Conservation (phyloP, 352 stramenopile species). For the Blastocystis sp. region DNA sequence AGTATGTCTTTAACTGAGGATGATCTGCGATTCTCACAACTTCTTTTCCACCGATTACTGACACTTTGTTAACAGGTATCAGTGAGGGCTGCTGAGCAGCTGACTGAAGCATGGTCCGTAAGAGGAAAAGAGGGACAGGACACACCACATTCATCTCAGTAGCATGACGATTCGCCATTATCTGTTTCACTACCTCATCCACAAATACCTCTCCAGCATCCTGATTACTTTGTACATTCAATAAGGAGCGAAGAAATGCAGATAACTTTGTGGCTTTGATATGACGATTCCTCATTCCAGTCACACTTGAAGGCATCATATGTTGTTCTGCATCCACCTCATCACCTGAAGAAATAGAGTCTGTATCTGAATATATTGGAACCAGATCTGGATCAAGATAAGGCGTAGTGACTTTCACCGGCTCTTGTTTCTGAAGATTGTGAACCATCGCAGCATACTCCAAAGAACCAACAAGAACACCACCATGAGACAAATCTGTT, state of each 20-base stretch:
- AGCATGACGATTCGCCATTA: conserved; percentile 20
- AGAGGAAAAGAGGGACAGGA: conserved; percentile 29
- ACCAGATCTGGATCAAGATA: not conserved
- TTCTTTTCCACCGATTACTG: conserved; percentile 39
- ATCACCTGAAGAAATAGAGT: conserved; percentile 15
- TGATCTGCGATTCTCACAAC: conserved; percentile 44
- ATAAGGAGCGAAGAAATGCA: conserved; percentile 8
- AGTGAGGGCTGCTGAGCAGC: not conserved
- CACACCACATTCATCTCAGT: conserved; percentile 39
- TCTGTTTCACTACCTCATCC: not conserved
- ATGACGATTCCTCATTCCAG: not conserved
- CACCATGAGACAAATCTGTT: conserved; percentile 25
- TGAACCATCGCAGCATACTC: not conserved
- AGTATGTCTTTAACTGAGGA: conserved; percentile 36
- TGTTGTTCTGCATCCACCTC: not conserved
- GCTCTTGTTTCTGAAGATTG: not conserved
- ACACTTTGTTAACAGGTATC: not conserved
- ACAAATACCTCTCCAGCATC: not conserved
- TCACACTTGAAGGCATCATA: not conserved
- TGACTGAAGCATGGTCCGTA: conserved; percentile 25
- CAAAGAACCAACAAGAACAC: conserved; percentile 27
- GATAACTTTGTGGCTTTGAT: not conserved
- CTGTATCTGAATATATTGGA: conserved; percentile 50
- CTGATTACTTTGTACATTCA: not conserved
- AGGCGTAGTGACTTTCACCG: not conserved